Evolutionary conservation across 495 filamentous ascomycete species (phyloP), one percentile per base, ranked within the genome.

Genomic region (Talaromyces nanjingensis): DNA sequence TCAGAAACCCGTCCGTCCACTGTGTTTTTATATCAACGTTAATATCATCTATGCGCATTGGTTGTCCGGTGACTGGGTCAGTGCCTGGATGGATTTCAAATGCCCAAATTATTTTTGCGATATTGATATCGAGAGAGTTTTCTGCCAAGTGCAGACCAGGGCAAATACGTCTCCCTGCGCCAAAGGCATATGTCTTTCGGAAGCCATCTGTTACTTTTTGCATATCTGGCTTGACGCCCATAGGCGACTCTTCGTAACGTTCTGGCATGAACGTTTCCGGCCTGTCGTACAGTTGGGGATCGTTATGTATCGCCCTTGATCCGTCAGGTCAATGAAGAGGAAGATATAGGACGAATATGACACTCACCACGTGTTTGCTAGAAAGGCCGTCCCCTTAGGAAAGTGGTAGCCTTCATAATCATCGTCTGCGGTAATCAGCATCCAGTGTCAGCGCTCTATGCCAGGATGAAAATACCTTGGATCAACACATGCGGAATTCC

Each of bases 121-220:
- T 12, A 37, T 37, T 37, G 33, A 37, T 37, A 37, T 37, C 33
- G 9, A 37, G 33, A 37, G 33, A 37, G 9, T 37, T 37, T 37
- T 87, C 85, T 0, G 86, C 86, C 2, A 88, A 67, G 45, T 83
- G 73, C 2, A 81, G 81, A 1, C 86, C 86, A 1, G 82, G 80
- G 67, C 87, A 89, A 20, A 84, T 75, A 1, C 86, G 76, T 4
- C 86, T 75, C 0, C 87, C 87, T 4, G 81, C 83, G 1, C 86
- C 86, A 64, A 86, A 89, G 0, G 71, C 73, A 37, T 78, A 76
- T 3, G n/a, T 31, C 5, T 64, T 65, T 6, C 74, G 76, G 9
- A 37, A 12, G 9, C 33, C 33, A 37, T 37, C 33, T 11, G 33
- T 37, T 37, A 9, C 9, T 37, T 12, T 9, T 12, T 37, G 33